Base-by-base conservation (phyloP, 2,329 filamentous ascomycete genomes). In the Arthrobotrys entomopaga region DNA sequence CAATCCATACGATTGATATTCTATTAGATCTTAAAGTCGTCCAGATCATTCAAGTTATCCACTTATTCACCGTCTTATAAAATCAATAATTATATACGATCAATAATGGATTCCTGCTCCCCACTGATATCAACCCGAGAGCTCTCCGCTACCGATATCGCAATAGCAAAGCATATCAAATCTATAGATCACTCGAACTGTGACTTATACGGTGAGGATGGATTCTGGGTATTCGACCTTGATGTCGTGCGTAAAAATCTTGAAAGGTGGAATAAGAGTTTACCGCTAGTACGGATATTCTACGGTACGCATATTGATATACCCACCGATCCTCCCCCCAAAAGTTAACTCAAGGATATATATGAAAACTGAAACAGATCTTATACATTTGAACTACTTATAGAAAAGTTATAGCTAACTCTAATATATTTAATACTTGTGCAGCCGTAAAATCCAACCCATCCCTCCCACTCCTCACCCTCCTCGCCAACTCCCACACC, bases 371-470 rank as follows among this genome's bases (percentile, higher is more conserved):
- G n/a, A n/a, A n/a, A n/a, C n/a, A n/a, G n/a, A n/a, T n/a, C n/a
- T n/a, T n/a, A 6, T 46, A n/a, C 11, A 46, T 46, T 10, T 46
- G n/a, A n/a, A n/a, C n/a, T n/a, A n/a, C n/a, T n/a, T n/a, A n/a
- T n/a, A n/a, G n/a, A n/a, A n/a, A n/a, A n/a, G n/a, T n/a, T n/a
- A n/a, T n/a, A n/a, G n/a, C n/a, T n/a, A n/a, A n/a, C n/a, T n/a
- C n/a, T n/a, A n/a, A 46, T 34, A 11, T 34, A 6, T 6, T 10
- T n/a, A 26, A 24, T 34, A 24, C 3, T 52, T 60, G 34, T 20
- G 40, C 16, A 74, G 70, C 70, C 6, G 70, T 74, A 29, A 74
- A 74, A 67, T 67, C 57, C 22, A 74, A 74, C 24, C 57, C 70
- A 4, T 26, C 42, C n/a, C 50, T 46, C 2, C 43, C 15, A 1